A percentile compares a stretch with the other conserved stretches of the same genome.
Evolutionary conservation across 257 asterid genomes (phyloP).

Genomic region (Solanum paucissectum): DNA sequence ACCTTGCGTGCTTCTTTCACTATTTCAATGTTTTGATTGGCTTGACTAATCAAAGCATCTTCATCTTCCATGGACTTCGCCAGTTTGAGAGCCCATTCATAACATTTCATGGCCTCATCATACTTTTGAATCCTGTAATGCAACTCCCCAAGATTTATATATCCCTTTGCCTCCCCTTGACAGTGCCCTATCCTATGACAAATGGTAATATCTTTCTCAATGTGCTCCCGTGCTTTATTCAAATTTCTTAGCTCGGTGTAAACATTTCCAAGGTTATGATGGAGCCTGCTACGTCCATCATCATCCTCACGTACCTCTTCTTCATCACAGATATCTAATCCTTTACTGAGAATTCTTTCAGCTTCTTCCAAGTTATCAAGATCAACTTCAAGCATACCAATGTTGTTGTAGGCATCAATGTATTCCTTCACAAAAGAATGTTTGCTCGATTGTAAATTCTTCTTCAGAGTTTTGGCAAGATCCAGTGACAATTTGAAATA

Average conservation of each 20-base stretch:
- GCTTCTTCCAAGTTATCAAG: constrained; percentile 74
- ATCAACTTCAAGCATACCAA: constrained; percentile 90
- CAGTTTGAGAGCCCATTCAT: constrained; percentile 62
- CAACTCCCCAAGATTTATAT: constrained; percentile 78
- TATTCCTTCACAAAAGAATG: constrained; percentile 59
- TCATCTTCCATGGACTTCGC: constrained; percentile 91
- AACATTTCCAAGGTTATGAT: constrained; percentile 88
- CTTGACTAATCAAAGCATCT: constrained; percentile 48
- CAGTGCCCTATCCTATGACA: constrained; percentile 62
- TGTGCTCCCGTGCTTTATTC: constrained; percentile 60
- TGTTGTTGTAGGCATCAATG: constrained; percentile 85
- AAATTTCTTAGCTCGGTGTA: constrained; percentile 69
- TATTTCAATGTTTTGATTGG: constrained; percentile 46
- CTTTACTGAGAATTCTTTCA: constrained; percentile 47
- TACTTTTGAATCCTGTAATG: constrained; percentile 59
- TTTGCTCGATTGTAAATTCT: constrained; percentile 20
- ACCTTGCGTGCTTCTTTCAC: constrained; percentile 55
- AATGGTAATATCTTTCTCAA: constrained; percentile 57
- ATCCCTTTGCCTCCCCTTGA: constrained; percentile 98
- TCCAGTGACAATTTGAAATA: constrained; percentile 64
- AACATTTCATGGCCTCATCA: constrained; percentile 58
- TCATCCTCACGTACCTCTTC: constrained; percentile 71
- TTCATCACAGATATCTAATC: constrained; percentile 71
- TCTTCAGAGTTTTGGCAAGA: constrained; percentile 52
- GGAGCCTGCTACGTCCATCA: constrained; percentile 89